Evolutionary conservation across 495 filamentous ascomycete genomes (phyloP).

Genomic region (Xylaria acuta): DNA sequence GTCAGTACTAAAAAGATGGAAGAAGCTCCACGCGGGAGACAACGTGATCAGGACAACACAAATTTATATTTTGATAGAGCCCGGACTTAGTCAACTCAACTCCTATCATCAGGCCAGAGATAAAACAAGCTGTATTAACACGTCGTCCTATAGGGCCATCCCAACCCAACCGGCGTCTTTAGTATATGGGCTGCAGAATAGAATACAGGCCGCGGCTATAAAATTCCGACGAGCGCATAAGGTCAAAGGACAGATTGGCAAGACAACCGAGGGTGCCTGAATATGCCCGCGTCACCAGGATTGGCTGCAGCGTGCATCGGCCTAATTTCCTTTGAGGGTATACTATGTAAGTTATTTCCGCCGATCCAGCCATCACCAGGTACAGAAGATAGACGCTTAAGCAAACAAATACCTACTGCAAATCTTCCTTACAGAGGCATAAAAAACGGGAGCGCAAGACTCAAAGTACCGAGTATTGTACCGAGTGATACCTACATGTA

Average conservation of each 20-base stretch:
- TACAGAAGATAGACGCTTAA: neutral
- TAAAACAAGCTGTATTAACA: neutral
- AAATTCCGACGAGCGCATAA: neutral
- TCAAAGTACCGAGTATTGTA: neutral
- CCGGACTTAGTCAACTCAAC: neutral
- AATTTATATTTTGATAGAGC: neutral
- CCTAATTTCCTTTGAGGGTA: neutral
- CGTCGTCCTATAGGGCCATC: neutral
- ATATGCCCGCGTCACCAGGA: neutral
- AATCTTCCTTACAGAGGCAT: neutral
- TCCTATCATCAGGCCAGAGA: neutral
- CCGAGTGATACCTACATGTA: neutral
- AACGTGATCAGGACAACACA: neutral
- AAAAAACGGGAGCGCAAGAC: neutral
- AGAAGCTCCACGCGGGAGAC: neutral
- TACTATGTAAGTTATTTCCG: neutral
- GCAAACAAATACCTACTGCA: neutral
- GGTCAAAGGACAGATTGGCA: neutral
- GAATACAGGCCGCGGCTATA: neutral
- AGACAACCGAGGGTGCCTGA: neutral
- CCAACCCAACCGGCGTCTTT: neutral
- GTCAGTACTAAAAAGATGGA: neutral
- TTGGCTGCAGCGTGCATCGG: neutral
- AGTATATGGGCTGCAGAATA: neutral
- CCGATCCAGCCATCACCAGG: neutral